Evolutionary conservation across 1,139 yeast genomes (phyloP), one percentile per base, ranked within the genome.

Genomic region (Maudiozyma humilis): DNA sequence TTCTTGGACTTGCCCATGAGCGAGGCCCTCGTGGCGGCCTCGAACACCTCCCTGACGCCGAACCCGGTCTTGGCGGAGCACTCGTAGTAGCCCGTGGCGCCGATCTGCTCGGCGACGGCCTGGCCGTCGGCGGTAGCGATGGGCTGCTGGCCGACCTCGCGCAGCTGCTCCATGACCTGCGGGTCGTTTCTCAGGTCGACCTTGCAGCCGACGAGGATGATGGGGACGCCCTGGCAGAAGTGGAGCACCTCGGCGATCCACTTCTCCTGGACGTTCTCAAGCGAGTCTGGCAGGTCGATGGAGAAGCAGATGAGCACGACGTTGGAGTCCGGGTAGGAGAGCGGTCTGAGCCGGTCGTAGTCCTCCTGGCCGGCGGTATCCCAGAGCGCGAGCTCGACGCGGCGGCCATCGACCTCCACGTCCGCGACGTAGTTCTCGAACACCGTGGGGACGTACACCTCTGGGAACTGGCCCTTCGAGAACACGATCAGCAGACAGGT

Each of bases 301-400:
- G 95, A 81, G 73, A 87, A 88, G 74, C 96, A 87, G 59, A 88
- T 86, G 65, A 88, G 75, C 53, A 88, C 85, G 51, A 88, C 95
- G 64, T 88, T 85, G 43, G 96, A 83, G 66, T 87, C 95, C 49
- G 96, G 95, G 70, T 88, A 88, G 25, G 94, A 82, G 58, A 88
- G 74, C 29, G 96, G 96, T 72, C 96, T 82, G 64, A 88, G 75
- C 70, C 96, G 82, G 68, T 87, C 95, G 68, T 87, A 88, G 71
- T 88, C 96, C 73, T 88, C 96, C 75, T 88, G 96, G 51, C 96
- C 96, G 46, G 96, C 96, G 57, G 96, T 88, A 85, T 88, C 96
- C 96, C 96, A 88, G 54, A 88, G 75, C 19, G 96, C 95, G 69
- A 88, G 75, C 66, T 86, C 95, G 47, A 87, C 95, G 67, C 85